Evolutionary conservation across 768 basidiomycete species (phyloP).

Genomic region (Suillus plorans): DNA sequence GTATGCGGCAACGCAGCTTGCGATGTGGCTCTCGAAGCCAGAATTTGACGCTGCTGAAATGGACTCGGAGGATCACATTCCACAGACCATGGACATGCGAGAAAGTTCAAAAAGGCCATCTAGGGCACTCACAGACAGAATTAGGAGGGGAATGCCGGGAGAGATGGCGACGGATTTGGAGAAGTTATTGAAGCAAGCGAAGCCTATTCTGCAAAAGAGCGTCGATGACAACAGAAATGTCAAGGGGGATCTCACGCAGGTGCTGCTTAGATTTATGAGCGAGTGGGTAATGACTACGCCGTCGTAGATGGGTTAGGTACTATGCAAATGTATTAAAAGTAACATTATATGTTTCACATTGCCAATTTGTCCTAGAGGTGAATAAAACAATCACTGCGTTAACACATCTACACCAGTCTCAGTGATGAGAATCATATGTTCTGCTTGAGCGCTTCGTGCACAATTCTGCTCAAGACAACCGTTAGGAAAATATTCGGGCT

Average conservation of each 20-base stretch:
- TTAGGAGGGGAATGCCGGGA: conserved; percentile 76
- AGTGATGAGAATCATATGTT: conserved; percentile 88
- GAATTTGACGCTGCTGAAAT: conserved; percentile 51
- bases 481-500: conserved; percentile 4
- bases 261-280: conserved; percentile 64
- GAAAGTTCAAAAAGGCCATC: conserved; percentile 40
- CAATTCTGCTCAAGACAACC: conserved; percentile 52
- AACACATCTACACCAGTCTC: conserved; percentile 76
- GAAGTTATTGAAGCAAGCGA: conserved; percentile 62
- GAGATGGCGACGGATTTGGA: conserved; percentile 77
- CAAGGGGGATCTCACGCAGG: conserved; percentile 54
- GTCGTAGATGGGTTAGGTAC: background rate
- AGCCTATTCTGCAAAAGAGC: conserved; percentile 62
- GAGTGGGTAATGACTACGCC: conserved; percentile 52
- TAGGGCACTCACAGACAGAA: conserved; percentile 57
- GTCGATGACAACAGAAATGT: conserved; percentile 39
- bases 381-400: conserved; percentile 40
- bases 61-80: conserved; percentile 42
- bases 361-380: background rate
- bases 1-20: conserved; percentile 76
- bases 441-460: conserved; percentile 80
- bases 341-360: conserved; percentile 4
- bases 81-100: conserved; percentile 14
- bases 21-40: conserved; percentile 74
- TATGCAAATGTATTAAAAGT: conserved; percentile 11